Conservation (phyloP, 495 filamentous ascomycete genomes). For the Bacidia rubella region DNA sequence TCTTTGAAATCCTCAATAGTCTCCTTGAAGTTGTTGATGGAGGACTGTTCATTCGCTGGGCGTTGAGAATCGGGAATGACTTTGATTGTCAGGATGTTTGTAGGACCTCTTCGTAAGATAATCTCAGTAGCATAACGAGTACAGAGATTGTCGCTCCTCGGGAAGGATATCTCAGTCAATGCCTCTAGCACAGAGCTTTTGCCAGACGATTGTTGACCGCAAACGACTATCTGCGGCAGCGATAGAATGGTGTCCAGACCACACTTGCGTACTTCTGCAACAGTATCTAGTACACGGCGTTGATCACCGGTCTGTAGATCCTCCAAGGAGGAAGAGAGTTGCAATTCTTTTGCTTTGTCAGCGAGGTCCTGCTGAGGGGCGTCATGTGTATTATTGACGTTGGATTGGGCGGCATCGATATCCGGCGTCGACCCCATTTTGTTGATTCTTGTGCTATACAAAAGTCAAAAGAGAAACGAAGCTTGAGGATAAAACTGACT, state of each 20-base stretch:
- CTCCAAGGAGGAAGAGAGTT: conserved; percentile 5
- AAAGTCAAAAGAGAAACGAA: no score
- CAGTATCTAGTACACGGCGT: conserved; percentile 21
- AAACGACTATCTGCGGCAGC: conserved; percentile 55
- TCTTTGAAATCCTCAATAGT: conserved; percentile 7
- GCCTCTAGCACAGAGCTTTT: conserved; percentile 57
- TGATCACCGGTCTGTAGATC: conserved; percentile 19
- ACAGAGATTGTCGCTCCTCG: conserved; percentile 35
- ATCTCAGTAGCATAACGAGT: conserved; percentile 47
- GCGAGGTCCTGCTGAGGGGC: not conserved
- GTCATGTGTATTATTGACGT: not conserved
- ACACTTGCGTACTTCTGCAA: conserved; percentile 23
- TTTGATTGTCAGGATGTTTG: not conserved
- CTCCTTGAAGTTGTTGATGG: not conserved
- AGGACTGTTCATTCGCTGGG: not conserved
- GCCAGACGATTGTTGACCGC: conserved; percentile 49
- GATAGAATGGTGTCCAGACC: conserved; percentile 18
- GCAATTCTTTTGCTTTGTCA: not conserved
- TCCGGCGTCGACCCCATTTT: not conserved
- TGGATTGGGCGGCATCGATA: not conserved
- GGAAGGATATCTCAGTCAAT: conserved; percentile 49
- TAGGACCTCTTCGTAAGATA: conserved; percentile 31
- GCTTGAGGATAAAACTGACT: no score
- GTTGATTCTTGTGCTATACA: no score
- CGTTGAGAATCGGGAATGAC: not conserved